Percentiles rank a stretch among this genome's conserved stretches.
Conservation (phyloP, 2,329 filamentous ascomycete species). For the Trichoderma atroviride region DNA sequence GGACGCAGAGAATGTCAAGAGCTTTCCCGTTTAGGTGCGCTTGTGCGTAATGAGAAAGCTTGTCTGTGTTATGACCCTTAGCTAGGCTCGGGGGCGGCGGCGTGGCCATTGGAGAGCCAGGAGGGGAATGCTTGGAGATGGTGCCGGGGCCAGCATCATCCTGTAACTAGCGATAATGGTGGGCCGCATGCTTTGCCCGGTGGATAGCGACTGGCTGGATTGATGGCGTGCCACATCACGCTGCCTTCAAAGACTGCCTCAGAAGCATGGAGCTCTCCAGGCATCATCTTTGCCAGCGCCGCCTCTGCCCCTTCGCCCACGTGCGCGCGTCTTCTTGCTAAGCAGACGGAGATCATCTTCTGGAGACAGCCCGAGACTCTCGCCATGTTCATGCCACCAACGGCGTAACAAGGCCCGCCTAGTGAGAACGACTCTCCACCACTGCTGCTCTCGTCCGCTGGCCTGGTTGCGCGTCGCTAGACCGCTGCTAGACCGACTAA, state of each 20-base stretch:
- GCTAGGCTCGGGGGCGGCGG: constrained; percentile 17
- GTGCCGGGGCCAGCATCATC: not conserved
- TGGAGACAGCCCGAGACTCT: constrained; percentile 8
- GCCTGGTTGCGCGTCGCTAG: constrained; percentile 24
- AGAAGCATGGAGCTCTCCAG: constrained; percentile 18
- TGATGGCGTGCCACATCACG: constrained; percentile 20
- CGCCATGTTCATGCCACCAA: constrained; percentile 25
- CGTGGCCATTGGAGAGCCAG: not conserved
- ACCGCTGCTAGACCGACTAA: constrained; percentile 20
- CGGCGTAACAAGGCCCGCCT: constrained; percentile 23
- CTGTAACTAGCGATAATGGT: constrained; percentile 4
- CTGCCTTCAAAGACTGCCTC: not conserved
- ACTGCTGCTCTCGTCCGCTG: constrained; percentile 9
- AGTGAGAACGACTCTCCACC: constrained; percentile 24
- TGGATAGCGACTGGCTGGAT: constrained; percentile 20
- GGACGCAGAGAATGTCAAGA: constrained; percentile 40
- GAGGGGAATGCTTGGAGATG: constrained; percentile 9
- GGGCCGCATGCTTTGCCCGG: constrained; percentile 21
- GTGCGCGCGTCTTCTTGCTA: constrained; percentile 1
- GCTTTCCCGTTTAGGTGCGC: constrained; percentile 38
- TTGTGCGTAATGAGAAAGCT: constrained; percentile 20
- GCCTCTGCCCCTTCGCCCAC: constrained; percentile 15
- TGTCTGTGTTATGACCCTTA: constrained; percentile 3
- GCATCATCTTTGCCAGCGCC: constrained; percentile 12
- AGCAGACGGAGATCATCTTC: constrained; percentile 1